Base-by-base conservation (phyloP, 306 rosid genomes). In the Abrus pulchellus region DNA sequence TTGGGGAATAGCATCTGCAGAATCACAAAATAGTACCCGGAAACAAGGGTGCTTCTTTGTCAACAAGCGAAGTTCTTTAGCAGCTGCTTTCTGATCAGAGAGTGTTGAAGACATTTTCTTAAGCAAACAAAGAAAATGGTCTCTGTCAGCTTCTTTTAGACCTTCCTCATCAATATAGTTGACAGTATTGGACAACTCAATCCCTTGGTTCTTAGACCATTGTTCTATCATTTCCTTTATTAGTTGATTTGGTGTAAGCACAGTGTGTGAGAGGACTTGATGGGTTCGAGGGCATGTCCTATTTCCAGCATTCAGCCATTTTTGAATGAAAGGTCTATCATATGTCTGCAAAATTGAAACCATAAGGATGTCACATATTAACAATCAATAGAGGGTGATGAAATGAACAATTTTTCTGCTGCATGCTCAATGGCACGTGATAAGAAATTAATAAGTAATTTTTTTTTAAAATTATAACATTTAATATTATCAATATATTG, bases 11-110 rank as follows among this genome's bases (percentile, higher is more conserved):
- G 95, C 91, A 12, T 91, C 82, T 55, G 71, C 55, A 5, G 90
- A 89, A 83, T 94, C 97, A 0, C 94, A 88, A 54, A 94, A 94
- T 38, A 93, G 94, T 44, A 86, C 93, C 12, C 97, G 87, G 59
- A 90, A 90, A 7, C 92, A 91, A 12, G 99, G 97, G 78, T 89
- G 84, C 68, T 89, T 82, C 92, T 90, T 94, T 1, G 99, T 94
- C 90, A 93, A 81, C 83, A 87, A 49, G 5, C 97, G 92, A 40
- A 94, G 92, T 88, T 94, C 95, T 82, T 85, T 94, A 0, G 99
- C 97, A 12, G 99, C 97, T 49, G 75, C 79, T 83, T 87, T 91
- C 82, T 91, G 92, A 74, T 94, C 97, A 63, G 88, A 61, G 63
- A 86, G 82, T 5, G 87, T 52, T 14, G 88, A 81, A 7, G 98